Evolutionary conservation across 2,329 filamentous ascomycete genomes (phyloP), one percentile per base, ranked within the genome.

Genomic region (Fusarium sp.): DNA sequence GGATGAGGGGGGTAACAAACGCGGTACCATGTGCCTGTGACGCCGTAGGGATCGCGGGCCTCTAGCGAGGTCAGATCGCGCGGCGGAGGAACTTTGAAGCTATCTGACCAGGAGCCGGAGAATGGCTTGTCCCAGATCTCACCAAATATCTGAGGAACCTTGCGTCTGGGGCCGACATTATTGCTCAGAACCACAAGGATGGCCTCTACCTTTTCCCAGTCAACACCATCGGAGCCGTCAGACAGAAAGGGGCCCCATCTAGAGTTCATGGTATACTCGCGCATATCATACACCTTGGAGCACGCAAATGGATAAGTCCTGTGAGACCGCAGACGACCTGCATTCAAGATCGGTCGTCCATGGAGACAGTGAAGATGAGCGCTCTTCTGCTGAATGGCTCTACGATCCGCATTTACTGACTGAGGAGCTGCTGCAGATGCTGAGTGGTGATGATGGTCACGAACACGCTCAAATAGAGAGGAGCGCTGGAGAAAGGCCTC

Each of bases 201-300:
- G 10, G 92, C 91, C 81, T 95, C 93, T 12, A 95, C 83, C 83
- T 93, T 94, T 81, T 95, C 93, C 94, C 94, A 96, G 81, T 96
- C 93, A 0, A 94, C 91, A 6, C 82, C 81, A 62, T 86, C 87
- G 3, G 85, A 87, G 2, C 88, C 89, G 77, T 95, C 93, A 59
- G 89, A 84, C 77, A 88, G 83, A 76, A 94, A 95, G 0, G 94
- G 94, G 0, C 94, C 94, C 93, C 93, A 95, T 38, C 86, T 80
- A 1, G 88, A 92, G 30, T 82, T 80, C 2, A 84, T 80, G 0
- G 89, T 92, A 80, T 94, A 94, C 73, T 92, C 87, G 1, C 93
- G 86, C 57, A 95, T 82, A 78, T 95, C 93, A 74, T 95, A 96
- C 4, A 95, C 92, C 70, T 90, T 89, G 54, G 90, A 89, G 63